Base-by-base conservation (phyloP, 2,329 filamentous ascomycete genomes). In the Alternaria sp. region DNA sequence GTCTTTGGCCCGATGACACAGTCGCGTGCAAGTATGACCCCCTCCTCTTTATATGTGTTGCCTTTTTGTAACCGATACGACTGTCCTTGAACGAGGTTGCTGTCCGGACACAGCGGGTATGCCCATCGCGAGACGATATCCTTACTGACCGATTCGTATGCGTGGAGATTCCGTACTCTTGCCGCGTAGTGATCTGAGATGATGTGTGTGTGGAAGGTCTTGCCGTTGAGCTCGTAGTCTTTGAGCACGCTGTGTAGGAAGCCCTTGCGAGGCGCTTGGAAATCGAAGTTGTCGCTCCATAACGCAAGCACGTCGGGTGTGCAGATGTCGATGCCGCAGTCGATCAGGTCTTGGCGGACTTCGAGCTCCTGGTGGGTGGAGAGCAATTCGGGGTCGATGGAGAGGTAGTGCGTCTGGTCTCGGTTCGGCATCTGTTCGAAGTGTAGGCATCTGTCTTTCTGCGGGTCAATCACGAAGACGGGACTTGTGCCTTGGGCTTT, bases 221-320 rank as follows among this genome's bases (percentile, higher is more conserved):
- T 97, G 63, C 94, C 94, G 79, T 98, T 98, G 60, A 98, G 85
- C 78, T 99, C 96, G 83, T 93, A 97, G 78, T 99, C 96, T 82
- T 97, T 97, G 58, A 99, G 83, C 2, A 98, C 94, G 63, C 94
- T 94, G 77, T 94, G 92, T 37, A 99, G 82, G 73, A 97, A 97
- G 74, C 97, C 93, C 73, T 90, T 91, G 58, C 94, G 88, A 1
- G 95, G 93, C 8, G 94, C 87, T 78, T 97, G 94, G 79, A 97
- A 98, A 79, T 99, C 95, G 74, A 98, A 99, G 76, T 94, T 97
- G 81, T 99, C 96, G 9, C 94, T 96, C 93, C 96, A 99, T 61
- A 98, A 83, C 8, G 94, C 94, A 46, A 98, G 87, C 9, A 97
- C 94, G 76, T 98, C 96, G 0, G 95, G 94, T 1, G 96, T 98